Base-by-base conservation (phyloP, 331 rosid species). In the Saraca asoca region DNA sequence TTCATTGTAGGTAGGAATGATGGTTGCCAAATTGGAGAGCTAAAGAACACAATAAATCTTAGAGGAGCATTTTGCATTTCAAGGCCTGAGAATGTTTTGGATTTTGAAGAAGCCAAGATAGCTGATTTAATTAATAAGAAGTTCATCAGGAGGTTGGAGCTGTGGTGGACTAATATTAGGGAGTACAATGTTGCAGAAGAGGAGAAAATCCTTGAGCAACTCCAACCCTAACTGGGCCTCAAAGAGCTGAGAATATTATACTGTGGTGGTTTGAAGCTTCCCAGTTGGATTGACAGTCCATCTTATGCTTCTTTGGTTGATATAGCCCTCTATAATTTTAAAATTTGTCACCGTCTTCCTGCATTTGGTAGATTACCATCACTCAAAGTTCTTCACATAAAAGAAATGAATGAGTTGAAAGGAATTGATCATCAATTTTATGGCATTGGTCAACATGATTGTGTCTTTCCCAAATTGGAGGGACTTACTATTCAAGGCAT, bases 51-150 rank as follows among this genome's bases (percentile, higher is more conserved):
- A 16, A 38, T 15, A 18, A 41, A 53, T 60, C 79, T 75, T 4
- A 19, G 10, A 6, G 79, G 74, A 2, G n/a, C 50, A n/a, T 20
- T 74, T 17, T 43, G 34, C 37, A 75, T 75, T 60, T 75, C 62
- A 11, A 67, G 38, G 17, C 62, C 66, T 5, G 79, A 75, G 54
- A 59, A 51, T 5, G 64, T 75, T 31, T 9, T 9, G 1, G 9
- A 12, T 44, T 10, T 7, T 12, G 52, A 60, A 58, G 79, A 75
- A 8, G 74, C 74, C 7, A 12, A 10, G 52, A 19, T 43, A 43
- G 74, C 58, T 11, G 64, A 46, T 1, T 51, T 67, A 51, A 7
- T 34, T 5, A 13, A 15, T 1, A 74, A 74, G 57, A 59, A 33
- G 12, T 42, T 4, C 62, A 62, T 72, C 2, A 3, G 13, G 7